Evolutionary conservation across 768 basidiomycete species (phyloP), one percentile per base, ranked within the genome.

Genomic region (Leccinum ochraceum): DNA sequence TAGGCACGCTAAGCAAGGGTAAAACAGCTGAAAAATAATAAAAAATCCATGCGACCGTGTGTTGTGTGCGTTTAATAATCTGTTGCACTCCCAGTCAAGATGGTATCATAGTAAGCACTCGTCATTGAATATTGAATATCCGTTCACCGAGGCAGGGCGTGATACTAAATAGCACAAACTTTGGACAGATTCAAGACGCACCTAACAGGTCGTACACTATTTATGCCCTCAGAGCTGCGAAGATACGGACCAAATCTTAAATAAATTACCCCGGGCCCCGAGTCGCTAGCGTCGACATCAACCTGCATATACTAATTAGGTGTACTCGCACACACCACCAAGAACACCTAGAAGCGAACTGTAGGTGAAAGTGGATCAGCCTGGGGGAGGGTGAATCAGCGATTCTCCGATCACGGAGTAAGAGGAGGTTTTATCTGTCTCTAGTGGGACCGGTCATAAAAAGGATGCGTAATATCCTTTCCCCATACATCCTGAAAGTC

Each of bases 401-500:
- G n/a, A 48, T 22, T 48, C 20, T 48, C 20, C 46, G 20, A 48
- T 48, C 46, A 48, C 46, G 20, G 46, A 11, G 46, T 20, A 48
- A 6, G 13, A 36, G 0, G 34, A 48, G 3, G 9, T 26, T 49
- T 26, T 16, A 16, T 14, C 50, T 51, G 17, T 3, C 8, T 24
- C 24, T 28, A 16, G 49, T 26, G 24, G 30, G 30, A 32, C 2
- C 30, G 30, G 16, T 6, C 24, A 50, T 50, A 13, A 50, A 26
- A 16, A 28, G 26, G 16, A 50, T 50, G 26, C n/a, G 28, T 8
- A 2, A 20, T 28, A 26, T 17, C 49, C 13, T 14, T 48, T 89
- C 2, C 71, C 71, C 42, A 90, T 72, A 92, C 73, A 48, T 85
- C 83, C 2, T 62, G 58, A 66, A 91, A 86, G 1, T 71, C 69